Conservation (phyloP, 176 grass and related monocot genomes). For the Pontederia crassipes region DNA sequence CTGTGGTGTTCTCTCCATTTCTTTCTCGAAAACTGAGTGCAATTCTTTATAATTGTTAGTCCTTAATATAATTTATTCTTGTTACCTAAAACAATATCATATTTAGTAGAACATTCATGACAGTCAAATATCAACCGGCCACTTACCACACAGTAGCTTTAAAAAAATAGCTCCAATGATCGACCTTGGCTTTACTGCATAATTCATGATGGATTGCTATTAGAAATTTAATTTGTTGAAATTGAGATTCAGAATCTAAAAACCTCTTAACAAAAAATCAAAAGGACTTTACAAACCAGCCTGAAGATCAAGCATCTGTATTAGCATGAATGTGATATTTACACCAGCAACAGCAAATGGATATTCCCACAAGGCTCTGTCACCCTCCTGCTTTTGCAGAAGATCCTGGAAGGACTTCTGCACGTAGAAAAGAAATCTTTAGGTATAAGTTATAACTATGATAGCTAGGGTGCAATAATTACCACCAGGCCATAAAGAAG, state of each 20-base stretch:
- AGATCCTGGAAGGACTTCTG: constrained; percentile 93
- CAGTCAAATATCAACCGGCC: background rate
- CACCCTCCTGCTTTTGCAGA: constrained; percentile 83
- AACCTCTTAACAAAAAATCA: background rate
- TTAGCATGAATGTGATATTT: constrained; percentile 99
- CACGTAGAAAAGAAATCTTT: background rate
- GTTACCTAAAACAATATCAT: background rate
- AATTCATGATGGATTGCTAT: background rate
- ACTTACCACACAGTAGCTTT: constrained; percentile 60
- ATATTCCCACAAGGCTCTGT: constrained; percentile 92
- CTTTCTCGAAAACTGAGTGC: background rate
- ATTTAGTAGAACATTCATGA: background rate
- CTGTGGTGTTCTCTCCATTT: too few relatives aligned
- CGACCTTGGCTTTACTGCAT: constrained; percentile 67
- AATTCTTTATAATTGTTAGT: background rate
- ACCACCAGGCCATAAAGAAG: background rate
- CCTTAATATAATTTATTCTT: too few relatives aligned
- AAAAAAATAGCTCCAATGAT: constrained; percentile 70
- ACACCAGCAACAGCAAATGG: constrained; percentile 96
- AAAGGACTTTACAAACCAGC: constrained; percentile 38
- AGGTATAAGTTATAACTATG: background rate
- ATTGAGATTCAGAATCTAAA: background rate
- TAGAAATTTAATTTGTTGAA: background rate
- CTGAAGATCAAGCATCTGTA: constrained; percentile 98
- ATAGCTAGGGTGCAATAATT: background rate